Conservation (phyloP, 176 grass and related monocot species). For the Bolboschoenus planiculmis region DNA sequence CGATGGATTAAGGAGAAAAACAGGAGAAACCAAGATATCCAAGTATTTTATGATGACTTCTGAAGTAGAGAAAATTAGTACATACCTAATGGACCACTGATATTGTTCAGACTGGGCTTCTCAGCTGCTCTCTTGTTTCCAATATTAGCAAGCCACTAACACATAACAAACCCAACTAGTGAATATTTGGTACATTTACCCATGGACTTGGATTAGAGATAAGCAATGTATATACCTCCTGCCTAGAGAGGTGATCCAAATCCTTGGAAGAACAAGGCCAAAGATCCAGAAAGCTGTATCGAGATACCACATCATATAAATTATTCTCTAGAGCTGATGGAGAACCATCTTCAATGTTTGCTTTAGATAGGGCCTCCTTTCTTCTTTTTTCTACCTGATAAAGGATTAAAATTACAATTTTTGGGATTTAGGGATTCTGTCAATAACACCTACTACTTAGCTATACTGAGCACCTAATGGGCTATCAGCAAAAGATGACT, state of each 20-base stretch:
- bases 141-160: conserved; percentile 80
- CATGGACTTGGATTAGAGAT: conserved; percentile 9
- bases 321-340: conserved; percentile 57
- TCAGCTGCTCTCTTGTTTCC: conserved; percentile 42
- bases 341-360: conserved; percentile 40
- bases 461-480: neutral
- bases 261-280: conserved; percentile 96
- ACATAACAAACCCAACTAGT: conserved; percentile 18
- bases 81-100: conserved; percentile 41
- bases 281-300: conserved; percentile 85
- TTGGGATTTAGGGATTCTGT: neutral
- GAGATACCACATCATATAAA: conserved; percentile 66
- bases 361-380: conserved; percentile 77
- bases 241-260: conserved; percentile 84
- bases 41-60: neutral
- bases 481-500: neutral
- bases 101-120: conserved; percentile 39
- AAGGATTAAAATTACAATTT: conserved; percentile 1
- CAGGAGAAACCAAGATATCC: neutral
- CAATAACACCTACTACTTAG: neutral
- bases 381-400: conserved; percentile 89
- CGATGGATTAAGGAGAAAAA: neutral
- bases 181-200: neutral
- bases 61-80: neutral
- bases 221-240: conserved; percentile 48